These are phyloP conservation scores for Coleophoma cylindrospora DNA, from an alignment of 2,329 filamentous ascomycete genomes.

Conservation along the genomic window DNA sequence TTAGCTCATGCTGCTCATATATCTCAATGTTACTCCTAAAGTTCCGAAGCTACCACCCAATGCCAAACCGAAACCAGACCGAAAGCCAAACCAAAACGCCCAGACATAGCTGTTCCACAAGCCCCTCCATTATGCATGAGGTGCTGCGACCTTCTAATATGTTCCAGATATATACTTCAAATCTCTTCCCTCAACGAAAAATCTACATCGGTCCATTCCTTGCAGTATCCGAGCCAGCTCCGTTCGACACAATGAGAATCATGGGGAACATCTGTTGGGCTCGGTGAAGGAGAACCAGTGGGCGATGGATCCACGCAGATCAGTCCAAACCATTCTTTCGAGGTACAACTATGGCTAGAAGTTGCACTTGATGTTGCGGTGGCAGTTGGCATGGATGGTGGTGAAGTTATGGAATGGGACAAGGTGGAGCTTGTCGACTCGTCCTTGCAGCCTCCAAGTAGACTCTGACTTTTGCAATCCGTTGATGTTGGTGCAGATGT, in stretches of 20 bases:
- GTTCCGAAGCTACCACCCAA: background rate
- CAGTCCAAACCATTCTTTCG: conserved; percentile 22
- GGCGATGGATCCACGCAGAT: conserved; percentile 23
- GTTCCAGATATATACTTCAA: conserved; percentile 15
- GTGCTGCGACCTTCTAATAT: background rate
- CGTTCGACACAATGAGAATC: conserved; percentile 16
- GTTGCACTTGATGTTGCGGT: conserved; percentile 13
- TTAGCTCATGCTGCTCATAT: conserved; percentile 1
- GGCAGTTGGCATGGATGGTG: conserved; percentile 20
- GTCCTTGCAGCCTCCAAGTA: conserved; percentile 53
- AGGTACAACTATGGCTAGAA: conserved; percentile 18
- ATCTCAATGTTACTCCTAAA: background rate
- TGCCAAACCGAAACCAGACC: background rate
- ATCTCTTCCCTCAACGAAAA: conserved; percentile 15
- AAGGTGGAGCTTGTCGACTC: conserved; percentile 28
- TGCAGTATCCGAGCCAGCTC: conserved; percentile 22
- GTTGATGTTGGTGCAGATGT: conserved; percentile 25
- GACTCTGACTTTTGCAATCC: conserved; percentile 47
- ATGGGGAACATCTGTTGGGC: conserved; percentile 9
- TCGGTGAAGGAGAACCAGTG: conserved; percentile 4
- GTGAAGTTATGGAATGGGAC: conserved; percentile 28
- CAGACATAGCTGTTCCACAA: background rate
- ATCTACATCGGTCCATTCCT: conserved; percentile 15
- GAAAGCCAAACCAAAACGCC: background rate
- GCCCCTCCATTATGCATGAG: background rate